Conservation (phyloP, 441 rosid genomes). For the Populus tomentosa region DNA sequence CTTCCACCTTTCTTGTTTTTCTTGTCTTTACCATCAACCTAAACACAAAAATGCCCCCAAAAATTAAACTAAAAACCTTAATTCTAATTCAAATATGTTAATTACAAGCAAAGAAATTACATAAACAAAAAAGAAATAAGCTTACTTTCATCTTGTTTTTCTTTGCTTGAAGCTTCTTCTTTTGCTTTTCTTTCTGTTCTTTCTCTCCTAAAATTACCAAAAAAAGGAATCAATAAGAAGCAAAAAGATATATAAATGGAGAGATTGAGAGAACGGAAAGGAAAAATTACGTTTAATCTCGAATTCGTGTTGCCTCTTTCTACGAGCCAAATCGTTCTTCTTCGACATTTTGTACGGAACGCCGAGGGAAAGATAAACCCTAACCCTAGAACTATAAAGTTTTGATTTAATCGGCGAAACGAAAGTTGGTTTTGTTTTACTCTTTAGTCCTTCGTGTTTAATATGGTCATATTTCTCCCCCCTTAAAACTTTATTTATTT, state of each 20-base stretch:
- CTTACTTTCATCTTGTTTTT: slow-evolving; percentile 90
- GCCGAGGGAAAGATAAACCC: slow-evolving; percentile 15
- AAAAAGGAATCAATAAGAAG: neutral
- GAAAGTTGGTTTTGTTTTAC: neutral
- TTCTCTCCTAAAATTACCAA: slow-evolving; percentile 61
- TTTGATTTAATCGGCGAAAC: neutral
- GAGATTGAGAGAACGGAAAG: neutral
- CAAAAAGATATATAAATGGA: neutral
- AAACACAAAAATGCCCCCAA: slow-evolving; percentile 1
- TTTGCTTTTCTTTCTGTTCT: slow-evolving; percentile 56
- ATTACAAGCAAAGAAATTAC: neutral
- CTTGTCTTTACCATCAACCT: slow-evolving; percentile 72
- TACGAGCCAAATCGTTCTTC: slow-evolving; percentile 78
- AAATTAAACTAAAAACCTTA: neutral
- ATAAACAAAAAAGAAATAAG: neutral
- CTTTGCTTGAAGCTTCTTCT: slow-evolving; percentile 70
- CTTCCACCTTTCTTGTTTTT: slow-evolving; percentile 55
- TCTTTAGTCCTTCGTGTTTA: neutral
- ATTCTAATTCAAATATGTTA: neutral
- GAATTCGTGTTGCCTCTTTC: slow-evolving; percentile 81
- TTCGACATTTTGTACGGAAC: slow-evolving; percentile 56
- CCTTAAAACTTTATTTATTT: neutral
- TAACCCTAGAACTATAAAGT: slow-evolving; percentile 20
- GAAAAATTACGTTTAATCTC: slow-evolving; percentile 57
- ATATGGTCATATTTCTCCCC: neutral